Base-by-base conservation (phyloP, 768 basidiomycete species). In the Heimioporus sp. region DNA sequence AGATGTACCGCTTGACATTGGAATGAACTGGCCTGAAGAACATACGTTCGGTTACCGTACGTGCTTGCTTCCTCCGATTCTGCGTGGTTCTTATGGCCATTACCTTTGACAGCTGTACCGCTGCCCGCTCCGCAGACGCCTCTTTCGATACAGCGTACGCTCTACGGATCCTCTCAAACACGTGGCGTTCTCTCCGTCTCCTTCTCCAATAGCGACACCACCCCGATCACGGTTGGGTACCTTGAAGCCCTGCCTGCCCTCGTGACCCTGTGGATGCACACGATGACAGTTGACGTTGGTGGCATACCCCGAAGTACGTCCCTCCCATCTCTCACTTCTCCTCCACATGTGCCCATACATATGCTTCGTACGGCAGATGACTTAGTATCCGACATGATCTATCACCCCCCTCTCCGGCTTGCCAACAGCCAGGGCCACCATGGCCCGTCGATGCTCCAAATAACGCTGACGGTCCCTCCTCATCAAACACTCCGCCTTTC, bases 191-290 rank as follows among this genome's bases (percentile, higher is more conserved):
- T 99, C 17, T 78, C 78, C 40, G 68, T 95, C 12, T 73, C 77
- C 20, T 66, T 98, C 46, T 75, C 64, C 7, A 97, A 96, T 62
- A 63, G 69, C 6, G 57, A 74, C 1, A 57, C 82, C 19, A 66
- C 73, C 17, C 76, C 86, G 0, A 67, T 86, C 10, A 58, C 55
- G 4, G 48, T 56, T 2, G 67, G 67, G n/a, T 97, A 95, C 68
- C 79, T 94, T 40, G 97, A 98, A 70, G 89, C 88, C 1, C 86
- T 95, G 79, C 97, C 96, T 5, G 96, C 94, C 85, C 85, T 93
- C 62, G 76, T 98, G 35, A 87, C 92, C 52, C 85, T 91, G 43
- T 93, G 89, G 73, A 73, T 96, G 56, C 88, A 92, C 69, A 93
- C 93, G 8, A 71, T 96, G 46, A 67, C 72, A 17, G 71, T 83